These are phyloP conservation scores for Calocera viscosa DNA, from an alignment of 768 basidiomycete genomes.

Conservation along the genomic window DNA sequence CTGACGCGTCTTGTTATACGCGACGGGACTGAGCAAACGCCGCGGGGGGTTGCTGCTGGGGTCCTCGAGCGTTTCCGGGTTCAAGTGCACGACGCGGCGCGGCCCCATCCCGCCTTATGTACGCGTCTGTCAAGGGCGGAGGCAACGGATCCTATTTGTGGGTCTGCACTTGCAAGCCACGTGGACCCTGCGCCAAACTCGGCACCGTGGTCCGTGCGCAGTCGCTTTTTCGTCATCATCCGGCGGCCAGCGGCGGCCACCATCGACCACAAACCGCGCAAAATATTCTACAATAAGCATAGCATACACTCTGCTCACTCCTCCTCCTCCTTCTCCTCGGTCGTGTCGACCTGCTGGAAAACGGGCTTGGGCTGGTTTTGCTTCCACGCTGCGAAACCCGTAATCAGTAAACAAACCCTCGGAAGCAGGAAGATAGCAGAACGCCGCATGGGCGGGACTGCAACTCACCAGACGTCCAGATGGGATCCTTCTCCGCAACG, in stretches of 20 bases:
- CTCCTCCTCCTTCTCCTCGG: slow-evolving; percentile 45
- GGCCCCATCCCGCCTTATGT: background rate
- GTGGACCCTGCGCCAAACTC: background rate
- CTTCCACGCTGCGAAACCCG: slow-evolving; percentile 54
- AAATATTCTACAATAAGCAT: background rate
- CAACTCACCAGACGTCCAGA: slow-evolving; percentile 70
- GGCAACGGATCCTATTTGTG: background rate
- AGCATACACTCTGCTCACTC: background rate
- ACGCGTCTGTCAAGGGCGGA: background rate
- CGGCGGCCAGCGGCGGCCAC: background rate
- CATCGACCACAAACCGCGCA: background rate
- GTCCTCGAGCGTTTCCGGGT: slow-evolving; percentile 9
- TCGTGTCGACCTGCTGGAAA: slow-evolving; percentile 50
- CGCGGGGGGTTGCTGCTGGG: background rate
- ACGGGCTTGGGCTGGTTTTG: slow-evolving; percentile 77
- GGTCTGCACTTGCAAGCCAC: background rate
- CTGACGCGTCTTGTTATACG: background rate
- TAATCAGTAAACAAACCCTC: background rate
- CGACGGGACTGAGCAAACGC: background rate
- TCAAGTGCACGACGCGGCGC: slow-evolving; percentile 7
- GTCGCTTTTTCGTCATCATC: background rate
- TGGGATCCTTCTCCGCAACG: slow-evolving; percentile 59
- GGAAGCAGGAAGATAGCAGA: background rate
- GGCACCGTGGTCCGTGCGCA: background rate
- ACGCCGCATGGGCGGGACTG: slow-evolving; percentile 27